phyloP scores from a whole-genome alignment of 2,329 filamentous ascomycete genomes.

The Colletotrichum sansevieriae region DNA sequence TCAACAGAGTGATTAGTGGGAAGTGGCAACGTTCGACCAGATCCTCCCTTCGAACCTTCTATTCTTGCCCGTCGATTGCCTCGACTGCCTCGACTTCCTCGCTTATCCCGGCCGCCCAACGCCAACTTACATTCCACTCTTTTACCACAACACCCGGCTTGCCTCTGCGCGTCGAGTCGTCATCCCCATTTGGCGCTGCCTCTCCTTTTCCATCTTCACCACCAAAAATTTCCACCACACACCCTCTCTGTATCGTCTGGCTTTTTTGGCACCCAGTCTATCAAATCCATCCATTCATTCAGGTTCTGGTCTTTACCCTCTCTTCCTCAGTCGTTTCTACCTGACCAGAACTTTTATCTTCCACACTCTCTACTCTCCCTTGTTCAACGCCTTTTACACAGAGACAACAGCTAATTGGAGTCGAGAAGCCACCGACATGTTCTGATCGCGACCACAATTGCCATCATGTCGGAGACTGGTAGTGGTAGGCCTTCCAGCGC shows the following conservation, averaged over 20 bases:
- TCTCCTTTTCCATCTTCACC: conserved; percentile 33
- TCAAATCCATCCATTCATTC: conserved; percentile 39
- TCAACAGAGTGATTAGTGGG: conserved; percentile 28
- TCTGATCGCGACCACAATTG: conserved; percentile 24
- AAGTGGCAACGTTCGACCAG: conserved; percentile 30
- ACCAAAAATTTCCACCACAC: conserved; percentile 7
- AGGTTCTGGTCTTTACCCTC: conserved; percentile 26
- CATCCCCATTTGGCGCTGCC: conserved; percentile 27
- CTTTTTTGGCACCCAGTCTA: conserved; percentile 41
- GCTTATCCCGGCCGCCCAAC: conserved; percentile 4
- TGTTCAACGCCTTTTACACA: conserved; percentile 18
- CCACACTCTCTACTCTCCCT: conserved; percentile 24
- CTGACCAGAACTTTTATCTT: conserved; percentile 28
- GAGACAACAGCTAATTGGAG: not conserved
- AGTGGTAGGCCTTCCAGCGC: conserved; percentile 32
- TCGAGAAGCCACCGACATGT: conserved; percentile 13
- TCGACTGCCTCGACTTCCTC: conserved; percentile 15
- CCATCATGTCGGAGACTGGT: conserved; percentile 40
- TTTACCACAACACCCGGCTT: conserved; percentile 34
- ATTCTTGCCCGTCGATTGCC: conserved; percentile 22
- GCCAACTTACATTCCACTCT: conserved; percentile 36
- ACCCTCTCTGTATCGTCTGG: conserved; percentile 37
- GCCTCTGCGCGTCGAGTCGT: conserved; percentile 32
- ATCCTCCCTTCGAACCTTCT: conserved; percentile 38
- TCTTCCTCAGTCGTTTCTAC: conserved; percentile 33